Percentiles rank a stretch among this genome's conserved stretches.
phyloP scores from a whole-genome alignment of 2,329 filamentous ascomycete genomes.

The Cryphonectria naterciae region DNA sequence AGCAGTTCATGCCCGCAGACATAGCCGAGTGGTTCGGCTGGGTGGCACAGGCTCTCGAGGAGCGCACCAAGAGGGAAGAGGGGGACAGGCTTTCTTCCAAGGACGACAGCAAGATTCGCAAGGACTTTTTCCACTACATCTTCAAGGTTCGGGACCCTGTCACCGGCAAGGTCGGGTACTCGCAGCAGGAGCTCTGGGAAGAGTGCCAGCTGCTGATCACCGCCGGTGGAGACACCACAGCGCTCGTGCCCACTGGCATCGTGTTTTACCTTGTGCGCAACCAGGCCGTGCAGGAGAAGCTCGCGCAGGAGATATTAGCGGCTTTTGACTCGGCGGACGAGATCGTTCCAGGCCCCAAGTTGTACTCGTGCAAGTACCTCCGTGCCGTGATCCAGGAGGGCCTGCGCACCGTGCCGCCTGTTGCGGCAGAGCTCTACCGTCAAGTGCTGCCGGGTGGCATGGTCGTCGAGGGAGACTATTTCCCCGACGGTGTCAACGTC shows the following conservation, averaged over 20 bases:
- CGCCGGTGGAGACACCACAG: slow-evolving; percentile 27
- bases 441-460: slow-evolving; percentile 11
- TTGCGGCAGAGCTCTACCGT: neutral
- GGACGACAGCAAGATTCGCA: slow-evolving; percentile 25
- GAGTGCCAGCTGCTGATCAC: slow-evolving; percentile 32
- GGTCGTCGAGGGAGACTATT: slow-evolving; percentile 12
- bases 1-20: slow-evolving; percentile 29
- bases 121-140: slow-evolving; percentile 36
- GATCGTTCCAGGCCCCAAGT: slow-evolving; percentile 1
- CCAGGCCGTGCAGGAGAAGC: slow-evolving; percentile 14
- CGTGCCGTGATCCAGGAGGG: slow-evolving; percentile 35
- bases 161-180: slow-evolving; percentile 34
- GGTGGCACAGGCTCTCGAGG: slow-evolving; percentile 31
- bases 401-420: slow-evolving; percentile 33
- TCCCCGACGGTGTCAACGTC: slow-evolving; percentile 16
- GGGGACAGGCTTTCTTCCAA: neutral
- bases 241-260: slow-evolving; percentile 14
- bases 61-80: slow-evolving; percentile 30
- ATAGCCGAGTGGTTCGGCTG: slow-evolving; percentile 31
- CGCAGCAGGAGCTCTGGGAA: slow-evolving; percentile 32
- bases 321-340: neutral
- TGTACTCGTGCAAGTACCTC: slow-evolving; percentile 32
- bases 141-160: slow-evolving; percentile 32
- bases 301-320: slow-evolving; percentile 8
- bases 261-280: slow-evolving; percentile 23